A percentile compares a stretch with the other conserved stretches of the same genome.
phyloP scores from a whole-genome alignment of 805 yeast genomes.

The Myxozyma udenii region DNA sequence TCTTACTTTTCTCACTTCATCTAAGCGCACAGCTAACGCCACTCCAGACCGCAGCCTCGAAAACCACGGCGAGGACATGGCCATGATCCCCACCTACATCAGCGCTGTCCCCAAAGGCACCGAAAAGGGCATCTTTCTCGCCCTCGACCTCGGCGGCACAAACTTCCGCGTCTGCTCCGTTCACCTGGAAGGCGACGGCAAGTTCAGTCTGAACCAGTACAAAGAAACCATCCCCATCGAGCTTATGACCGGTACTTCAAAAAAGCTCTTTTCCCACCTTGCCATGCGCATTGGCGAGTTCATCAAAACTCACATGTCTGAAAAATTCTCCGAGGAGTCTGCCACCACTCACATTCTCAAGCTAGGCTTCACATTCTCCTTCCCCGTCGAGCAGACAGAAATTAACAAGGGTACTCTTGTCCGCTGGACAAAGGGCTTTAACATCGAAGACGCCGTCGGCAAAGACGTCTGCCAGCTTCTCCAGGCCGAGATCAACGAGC shows the following conservation, averaged over 20 bases:
- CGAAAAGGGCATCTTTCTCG: slow-evolving; percentile 77
- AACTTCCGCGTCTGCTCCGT: slow-evolving; percentile 94
- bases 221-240: slow-evolving; percentile 78
- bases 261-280: slow-evolving; percentile 67
- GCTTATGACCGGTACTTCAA: slow-evolving; percentile 63
- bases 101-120: slow-evolving; percentile 81
- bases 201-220: slow-evolving; percentile 71
- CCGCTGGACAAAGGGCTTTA: slow-evolving; percentile 96
- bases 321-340: slow-evolving; percentile 39
- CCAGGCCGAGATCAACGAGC: slow-evolving; percentile 63
- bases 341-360: slow-evolving; percentile 45
- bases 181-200: slow-evolving; percentile 55
- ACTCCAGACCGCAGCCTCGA: slow-evolving; percentile 36
- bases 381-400: slow-evolving; percentile 86
- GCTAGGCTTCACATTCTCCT: slow-evolving; percentile 90
- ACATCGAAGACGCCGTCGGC: slow-evolving; percentile 79
- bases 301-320: slow-evolving; percentile 62
- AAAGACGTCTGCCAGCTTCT: slow-evolving; percentile 72
- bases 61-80: slow-evolving; percentile 35
- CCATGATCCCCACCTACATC: slow-evolving; percentile 90
- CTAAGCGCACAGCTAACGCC: too few species aligned
- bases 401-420: slow-evolving; percentile 74
- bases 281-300: slow-evolving; percentile 69
- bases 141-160: slow-evolving; percentile 96
- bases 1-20: too few species aligned